Evolutionary conservation across 345 rosid species (phyloP).

Genomic region (Citrus cavaleriei): DNA sequence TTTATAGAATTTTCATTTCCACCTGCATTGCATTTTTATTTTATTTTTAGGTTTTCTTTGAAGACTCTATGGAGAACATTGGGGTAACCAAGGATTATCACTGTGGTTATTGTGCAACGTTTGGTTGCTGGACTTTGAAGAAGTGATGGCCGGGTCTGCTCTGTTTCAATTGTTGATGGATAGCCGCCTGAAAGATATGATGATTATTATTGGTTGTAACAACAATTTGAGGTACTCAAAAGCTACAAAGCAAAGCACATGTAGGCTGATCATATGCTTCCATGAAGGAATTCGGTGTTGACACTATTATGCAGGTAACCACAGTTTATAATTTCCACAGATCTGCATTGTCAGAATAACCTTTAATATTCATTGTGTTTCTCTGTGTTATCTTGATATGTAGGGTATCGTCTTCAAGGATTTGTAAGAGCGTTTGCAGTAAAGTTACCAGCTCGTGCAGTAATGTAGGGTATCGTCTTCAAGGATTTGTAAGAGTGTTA

Average conservation of each 20-base stretch:
- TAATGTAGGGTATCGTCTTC: too few relatives aligned
- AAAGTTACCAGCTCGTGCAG: conserved; percentile 88
- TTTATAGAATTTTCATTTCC: too few relatives aligned
- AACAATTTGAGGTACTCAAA: conserved; percentile 31
- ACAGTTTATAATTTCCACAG: conserved; percentile 10
- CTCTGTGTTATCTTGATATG: conserved; percentile 55
- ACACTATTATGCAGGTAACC: conserved; percentile 72
- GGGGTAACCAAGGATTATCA: too few relatives aligned
- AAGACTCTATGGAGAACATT: too few relatives aligned
- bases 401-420: conserved; percentile 82
- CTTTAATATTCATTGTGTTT: conserved; percentile 8
- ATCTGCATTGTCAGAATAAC: not conserved
- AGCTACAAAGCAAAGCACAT: conserved; percentile 91
- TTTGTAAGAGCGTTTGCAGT: conserved; percentile 77
- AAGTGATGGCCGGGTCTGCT: conserved; percentile 83
- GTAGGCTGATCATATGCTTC: conserved; percentile 92
- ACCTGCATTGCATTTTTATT: too few relatives aligned
- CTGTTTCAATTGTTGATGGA: conserved; percentile 98
- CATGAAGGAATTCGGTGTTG: conserved; percentile 70
- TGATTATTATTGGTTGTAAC: not conserved
- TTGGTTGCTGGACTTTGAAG: too few relatives aligned
- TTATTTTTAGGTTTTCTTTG: too few relatives aligned
- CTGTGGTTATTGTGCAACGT: too few relatives aligned
- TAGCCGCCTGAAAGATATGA: conserved; percentile 45
- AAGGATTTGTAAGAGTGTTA: too few relatives aligned